These are phyloP conservation scores for Rhodamnia argentea DNA, from an alignment of 345 rosid genomes.

Conservation along the genomic window DNA sequence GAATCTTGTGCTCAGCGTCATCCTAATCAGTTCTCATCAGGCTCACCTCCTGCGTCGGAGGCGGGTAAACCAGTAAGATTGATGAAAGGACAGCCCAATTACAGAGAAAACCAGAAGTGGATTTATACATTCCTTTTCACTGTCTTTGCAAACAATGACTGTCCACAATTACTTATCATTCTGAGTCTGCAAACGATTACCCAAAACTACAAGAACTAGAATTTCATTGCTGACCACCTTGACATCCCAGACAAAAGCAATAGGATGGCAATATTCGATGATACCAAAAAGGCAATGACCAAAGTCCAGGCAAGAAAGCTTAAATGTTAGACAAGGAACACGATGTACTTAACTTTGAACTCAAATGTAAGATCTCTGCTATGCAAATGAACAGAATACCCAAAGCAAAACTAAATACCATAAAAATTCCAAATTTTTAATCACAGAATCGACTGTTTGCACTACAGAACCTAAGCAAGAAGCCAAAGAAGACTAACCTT, in stretches of 20 bases:
- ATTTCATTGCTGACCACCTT: not conserved
- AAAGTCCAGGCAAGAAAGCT: not conserved
- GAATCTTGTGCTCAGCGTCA: not conserved
- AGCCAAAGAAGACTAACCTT: slow-evolving; percentile 29
- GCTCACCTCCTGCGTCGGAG: not conserved
- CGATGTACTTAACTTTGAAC: not conserved
- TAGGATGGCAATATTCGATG: not conserved
- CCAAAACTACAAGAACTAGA: not conserved
- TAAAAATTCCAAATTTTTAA: not conserved
- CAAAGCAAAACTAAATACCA: not conserved
- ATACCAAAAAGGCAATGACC: not conserved
- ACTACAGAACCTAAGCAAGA: not conserved
- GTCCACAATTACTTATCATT: not conserved
- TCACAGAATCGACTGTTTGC: not conserved
- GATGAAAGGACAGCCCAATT: not conserved
- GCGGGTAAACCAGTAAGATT: not conserved
- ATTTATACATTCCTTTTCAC: not conserved
- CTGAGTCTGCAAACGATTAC: not conserved
- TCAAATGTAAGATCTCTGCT: not conserved
- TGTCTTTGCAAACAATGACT: not conserved
- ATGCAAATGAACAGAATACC: not conserved
- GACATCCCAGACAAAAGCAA: not conserved
- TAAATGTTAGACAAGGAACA: not conserved
- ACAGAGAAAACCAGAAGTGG: not conserved
- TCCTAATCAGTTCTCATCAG: not conserved